Evolutionary conservation across 139 green algal species (phyloP).

Genomic region (Chlorella sp.): DNA sequence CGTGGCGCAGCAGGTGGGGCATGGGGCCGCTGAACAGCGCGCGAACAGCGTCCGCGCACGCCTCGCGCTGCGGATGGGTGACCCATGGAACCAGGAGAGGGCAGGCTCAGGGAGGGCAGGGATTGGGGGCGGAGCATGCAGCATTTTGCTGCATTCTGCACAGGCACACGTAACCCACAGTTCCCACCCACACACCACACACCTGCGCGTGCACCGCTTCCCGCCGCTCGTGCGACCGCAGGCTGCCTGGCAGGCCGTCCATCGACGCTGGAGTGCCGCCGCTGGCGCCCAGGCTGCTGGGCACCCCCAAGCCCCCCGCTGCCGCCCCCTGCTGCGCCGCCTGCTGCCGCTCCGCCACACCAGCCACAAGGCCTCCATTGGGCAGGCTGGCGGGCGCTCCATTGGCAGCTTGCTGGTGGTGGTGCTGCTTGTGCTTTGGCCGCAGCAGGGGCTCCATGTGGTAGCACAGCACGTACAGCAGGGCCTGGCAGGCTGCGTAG

Average conservation of each 20-base stretch:
- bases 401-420: not conserved
- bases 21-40: slow-evolving; percentile 64
- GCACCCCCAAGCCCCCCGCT: not conserved
- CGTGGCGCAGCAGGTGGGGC: slow-evolving; percentile 64
- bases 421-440: slow-evolving; percentile 25
- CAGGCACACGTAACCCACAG: not conserved
- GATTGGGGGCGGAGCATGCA: not conserved
- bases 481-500: slow-evolving; percentile 80
- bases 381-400: not conserved
- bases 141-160: too few relatives aligned
- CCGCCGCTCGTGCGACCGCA: slow-evolving; percentile 10
- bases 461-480: slow-evolving; percentile 94
- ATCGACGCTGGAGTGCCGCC: slow-evolving; percentile 4
- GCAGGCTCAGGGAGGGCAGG: not conserved
- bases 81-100: not conserved
- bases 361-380: not conserved
- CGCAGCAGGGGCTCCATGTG: slow-evolving; percentile 78
- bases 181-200: not conserved
- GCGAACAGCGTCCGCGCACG: slow-evolving; percentile 47
- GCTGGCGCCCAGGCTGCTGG: not conserved
- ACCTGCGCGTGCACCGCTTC: not conserved
- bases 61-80: not conserved
- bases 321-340: not conserved
- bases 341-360: slow-evolving; percentile 3
- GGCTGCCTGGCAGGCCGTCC: not conserved